phyloP scores from a whole-genome alignment of 768 basidiomycete species.

The Jaapia argillacea region DNA sequence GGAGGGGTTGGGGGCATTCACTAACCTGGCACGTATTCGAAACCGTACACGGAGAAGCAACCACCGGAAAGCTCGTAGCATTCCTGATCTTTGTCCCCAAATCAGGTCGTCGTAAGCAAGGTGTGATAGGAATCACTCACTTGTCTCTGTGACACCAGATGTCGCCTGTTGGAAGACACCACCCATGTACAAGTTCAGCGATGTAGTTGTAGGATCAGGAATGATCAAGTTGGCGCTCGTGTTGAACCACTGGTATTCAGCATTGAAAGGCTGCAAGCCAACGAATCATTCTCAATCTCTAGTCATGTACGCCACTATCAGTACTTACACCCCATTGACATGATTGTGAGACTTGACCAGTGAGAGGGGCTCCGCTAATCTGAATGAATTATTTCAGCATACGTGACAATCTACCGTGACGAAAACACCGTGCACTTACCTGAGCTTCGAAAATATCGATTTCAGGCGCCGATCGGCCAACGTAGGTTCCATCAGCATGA shows the following conservation, averaged over 20 bases:
- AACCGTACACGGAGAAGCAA: conserved; percentile 68
- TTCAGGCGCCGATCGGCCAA: conserved; percentile 79
- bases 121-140: too few species aligned
- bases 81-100: too few species aligned
- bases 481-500: conserved; percentile 62
- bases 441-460: conserved; percentile 88
- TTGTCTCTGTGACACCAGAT: conserved; percentile 25
- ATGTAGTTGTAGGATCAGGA: conserved; percentile 35
- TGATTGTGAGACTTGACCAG: conserved; percentile 71
- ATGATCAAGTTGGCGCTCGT: conserved; percentile 49
- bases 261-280: conserved; percentile 60
- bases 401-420: not conserved
- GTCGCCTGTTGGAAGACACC: conserved; percentile 76
- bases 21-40: conserved; percentile 73
- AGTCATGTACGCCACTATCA: not conserved
- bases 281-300: not conserved
- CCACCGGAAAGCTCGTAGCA: conserved; percentile 53
- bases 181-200: conserved; percentile 60
- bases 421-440: conserved; percentile 24
- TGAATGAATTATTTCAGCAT: not conserved
- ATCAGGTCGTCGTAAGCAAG: too few species aligned
- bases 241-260: conserved; percentile 61
- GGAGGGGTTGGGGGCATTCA: too few species aligned
- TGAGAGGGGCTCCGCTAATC: conserved; percentile 17
- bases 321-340: conserved; percentile 67